Evolutionary conservation across 176 grass and related monocot genomes (phyloP), one percentile per base, ranked within the genome.

Genomic region (Pharus latifolius): DNA sequence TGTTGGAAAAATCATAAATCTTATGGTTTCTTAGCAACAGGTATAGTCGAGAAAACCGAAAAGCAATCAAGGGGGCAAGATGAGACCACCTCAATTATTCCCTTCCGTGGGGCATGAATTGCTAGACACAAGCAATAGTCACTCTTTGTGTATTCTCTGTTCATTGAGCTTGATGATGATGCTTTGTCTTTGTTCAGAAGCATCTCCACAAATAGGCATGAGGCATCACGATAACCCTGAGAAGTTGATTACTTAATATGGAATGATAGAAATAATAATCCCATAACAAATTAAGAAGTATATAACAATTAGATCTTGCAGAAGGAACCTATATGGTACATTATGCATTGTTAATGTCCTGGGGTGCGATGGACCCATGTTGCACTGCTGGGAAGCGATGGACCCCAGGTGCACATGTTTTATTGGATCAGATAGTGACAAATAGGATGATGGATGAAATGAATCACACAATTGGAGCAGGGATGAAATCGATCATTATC

Each of bases 161-260:
- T 65, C 37, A 48, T 74, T 8, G 86, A 85, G 34, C 74, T 85
- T 65, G 83, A 71, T 7, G 83, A 71, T 7, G 70, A 73, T 30
- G 84, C 43, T 84, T 93, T 88, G 26, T 93, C 84, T 85, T 83
- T 90, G 43, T 48, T 92, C 6, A 61, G 71, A 49, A 92, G 75
- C 84, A 90, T 98, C 75, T 98, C 94, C 75, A 93, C 83, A 32
- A 98, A 98, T 49, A 93, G 84, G 69, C 94, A 98, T n/a, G 79
- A 92, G 38, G 94, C 94, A 64, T 98, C 89, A 28, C 94, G 94
- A 63, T 98, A 98, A 20, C 94, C 94, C 94, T 98, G 76, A 35
- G 67, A 77, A 32, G 15, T 44, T 69, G 43, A 75, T 53, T 22
- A 44, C 57, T 17, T 32, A 64, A 43, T 38, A 19, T 65, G 19